Conservation (phyloP, 2,329 filamentous ascomycete species). For the Clarireedia paspali region DNA sequence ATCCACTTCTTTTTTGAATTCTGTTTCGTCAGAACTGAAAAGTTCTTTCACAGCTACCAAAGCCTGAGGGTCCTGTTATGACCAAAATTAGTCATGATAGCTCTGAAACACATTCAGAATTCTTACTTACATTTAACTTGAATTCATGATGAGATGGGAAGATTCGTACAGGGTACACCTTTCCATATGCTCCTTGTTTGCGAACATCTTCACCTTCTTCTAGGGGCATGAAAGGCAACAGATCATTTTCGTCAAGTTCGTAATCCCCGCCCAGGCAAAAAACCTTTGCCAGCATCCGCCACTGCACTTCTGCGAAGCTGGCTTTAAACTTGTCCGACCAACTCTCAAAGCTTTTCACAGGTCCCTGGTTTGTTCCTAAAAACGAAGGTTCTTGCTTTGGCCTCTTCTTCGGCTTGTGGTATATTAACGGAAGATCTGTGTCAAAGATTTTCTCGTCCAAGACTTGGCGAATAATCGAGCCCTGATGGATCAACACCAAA, state of each 20-base stretch:
- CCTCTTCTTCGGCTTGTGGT: background rate
- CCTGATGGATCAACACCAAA: conserved; percentile 12
- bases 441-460: conserved; percentile 12
- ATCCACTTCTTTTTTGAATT: conserved; percentile 15
- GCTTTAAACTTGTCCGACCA: conserved; percentile 12
- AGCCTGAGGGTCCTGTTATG: conserved; percentile 9
- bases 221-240: conserved; percentile 16
- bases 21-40: conserved; percentile 7
- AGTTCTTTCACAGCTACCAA: conserved; percentile 18
- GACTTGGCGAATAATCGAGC: conserved; percentile 9
- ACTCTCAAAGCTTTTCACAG: conserved; percentile 6
- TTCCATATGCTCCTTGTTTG: conserved; percentile 18
- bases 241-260: conserved; percentile 8
- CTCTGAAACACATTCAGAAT: too few species aligned
- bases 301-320: conserved; percentile 15
- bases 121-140: background rate
- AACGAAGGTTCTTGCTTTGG: background rate
- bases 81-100: background rate
- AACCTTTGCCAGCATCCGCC: conserved; percentile 16
- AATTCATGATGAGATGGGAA: conserved; percentile 21
- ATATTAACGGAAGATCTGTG: conserved; percentile 13
- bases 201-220: background rate
- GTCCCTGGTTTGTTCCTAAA: background rate
- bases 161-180: conserved; percentile 15
- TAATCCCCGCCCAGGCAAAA: conserved; percentile 11